A percentile compares a stretch with the other conserved stretches of the same genome.
Evolutionary conservation across 108 stramenopile genomes (phyloP).

Genomic region (Phaeodactylum tricornutum): DNA sequence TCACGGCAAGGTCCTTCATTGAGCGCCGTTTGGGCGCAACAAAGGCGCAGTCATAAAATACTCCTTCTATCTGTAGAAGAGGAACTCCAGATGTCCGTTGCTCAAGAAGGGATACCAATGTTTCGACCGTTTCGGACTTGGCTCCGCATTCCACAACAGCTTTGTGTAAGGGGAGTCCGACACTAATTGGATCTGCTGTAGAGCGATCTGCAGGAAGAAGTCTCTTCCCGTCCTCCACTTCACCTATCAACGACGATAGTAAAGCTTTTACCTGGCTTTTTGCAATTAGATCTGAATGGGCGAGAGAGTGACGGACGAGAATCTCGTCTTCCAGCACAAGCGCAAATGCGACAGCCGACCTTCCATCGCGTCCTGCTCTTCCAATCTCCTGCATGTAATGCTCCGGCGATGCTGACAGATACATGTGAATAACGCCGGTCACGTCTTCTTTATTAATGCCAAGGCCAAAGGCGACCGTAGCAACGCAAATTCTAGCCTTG

Average conservation of each 20-base stretch:
- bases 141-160: slow-evolving; percentile 47
- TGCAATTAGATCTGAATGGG: slow-evolving; percentile 60
- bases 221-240: not conserved
- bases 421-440: slow-evolving; percentile 76
- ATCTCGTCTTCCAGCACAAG: slow-evolving; percentile 68
- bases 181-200: slow-evolving; percentile 14
- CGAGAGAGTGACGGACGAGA: slow-evolving; percentile 57
- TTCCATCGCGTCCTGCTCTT: slow-evolving; percentile 93
- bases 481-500: slow-evolving; percentile 83
- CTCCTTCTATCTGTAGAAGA: slow-evolving; percentile 59
- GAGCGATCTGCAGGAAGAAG: not conserved
- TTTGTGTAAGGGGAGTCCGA: slow-evolving; percentile 47
- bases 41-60: slow-evolving; percentile 45
- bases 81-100: slow-evolving; percentile 26
- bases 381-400: slow-evolving; percentile 97
- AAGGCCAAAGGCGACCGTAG: slow-evolving; percentile 95
- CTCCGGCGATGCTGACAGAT: slow-evolving; percentile 84
- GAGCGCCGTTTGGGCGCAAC: slow-evolving; percentile 56
- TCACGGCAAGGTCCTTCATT: slow-evolving; percentile 50
- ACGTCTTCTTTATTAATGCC: slow-evolving; percentile 97
- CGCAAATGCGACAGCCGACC: slow-evolving; percentile 61
- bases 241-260: slow-evolving; percentile 10
- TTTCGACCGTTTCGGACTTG: slow-evolving; percentile 83
- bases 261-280: slow-evolving; percentile 50
- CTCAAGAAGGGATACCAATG: slow-evolving; percentile 69